Evolutionary conservation across 345 rosid species (phyloP), one percentile per base, ranked within the genome.

Genomic region (Camelina laxa): DNA sequence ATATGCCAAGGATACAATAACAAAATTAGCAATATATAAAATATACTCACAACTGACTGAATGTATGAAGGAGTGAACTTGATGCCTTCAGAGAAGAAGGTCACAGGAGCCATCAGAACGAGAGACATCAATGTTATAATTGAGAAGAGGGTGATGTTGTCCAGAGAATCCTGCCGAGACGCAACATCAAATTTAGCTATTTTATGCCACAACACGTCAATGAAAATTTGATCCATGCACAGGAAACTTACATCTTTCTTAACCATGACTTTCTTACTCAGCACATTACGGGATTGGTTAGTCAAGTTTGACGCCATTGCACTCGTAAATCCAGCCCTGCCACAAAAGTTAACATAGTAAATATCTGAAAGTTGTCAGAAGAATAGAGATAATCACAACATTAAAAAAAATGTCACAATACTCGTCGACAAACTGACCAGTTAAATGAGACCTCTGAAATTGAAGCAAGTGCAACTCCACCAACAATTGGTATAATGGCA

Each of bases 111-210:
- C 76, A 87, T 70, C 70, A 92, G 73, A 76, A 96, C 13, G 64
- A 96, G 88, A 69, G 99, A 92, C 98, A 96, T 89, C 35, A 96
- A 48, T 30, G 99, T 96, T 76, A 96, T 96, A 48, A 96, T 87
- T n/a, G 99, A 96, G 88, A 96, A 96, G 72, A 96, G 89, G 4
- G 96, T 96, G 63, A 96, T 92, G 87, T 96, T 96, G 87, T 96
- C 99, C 85, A 96, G 45, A 10, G 99, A 85, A 60, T 84, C 99
- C 98, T 96, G 95, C 71, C 48, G 15, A 72, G 35, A 71, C 27
- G 48, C 33, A 77, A 62, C 75, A 54, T 4, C 20, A 54, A 24
- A 15, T 38, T 14, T 70, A 50, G 42, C 27, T 60, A 21, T 19
- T 41, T 44, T 44, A 17, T 38, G 9, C 42, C 49, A 19, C 22